These are phyloP conservation scores for Apiospora sp. DNA, from an alignment of 2,329 filamentous ascomycete genomes.

Conservation along the genomic window DNA sequence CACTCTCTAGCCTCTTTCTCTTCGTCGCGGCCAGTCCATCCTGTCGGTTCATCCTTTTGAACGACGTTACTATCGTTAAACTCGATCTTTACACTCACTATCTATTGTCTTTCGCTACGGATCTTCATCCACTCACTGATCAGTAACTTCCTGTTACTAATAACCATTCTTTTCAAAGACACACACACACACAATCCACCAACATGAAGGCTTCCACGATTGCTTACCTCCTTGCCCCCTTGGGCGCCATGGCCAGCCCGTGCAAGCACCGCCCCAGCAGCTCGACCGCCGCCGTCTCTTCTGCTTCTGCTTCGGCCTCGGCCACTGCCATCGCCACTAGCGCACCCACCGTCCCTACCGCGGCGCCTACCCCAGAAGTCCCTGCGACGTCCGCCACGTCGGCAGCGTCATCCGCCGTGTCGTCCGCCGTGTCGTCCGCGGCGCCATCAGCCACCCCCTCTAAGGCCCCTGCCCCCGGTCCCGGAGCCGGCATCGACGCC, in stretches of 20 bases:
- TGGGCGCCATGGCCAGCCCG: conserved; percentile 32
- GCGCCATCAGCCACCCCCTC: conserved; percentile 13
- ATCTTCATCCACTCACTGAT: background rate
- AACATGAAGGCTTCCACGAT: conserved; percentile 33
- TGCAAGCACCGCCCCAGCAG: conserved; percentile 25
- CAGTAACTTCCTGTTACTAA: background rate
- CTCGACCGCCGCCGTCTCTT: conserved; percentile 24
- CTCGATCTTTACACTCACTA: background rate
- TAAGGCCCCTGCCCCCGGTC: background rate
- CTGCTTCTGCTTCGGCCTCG: background rate
- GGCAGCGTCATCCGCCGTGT: conserved; percentile 2
- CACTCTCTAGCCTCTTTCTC: background rate
- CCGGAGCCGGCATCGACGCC: conserved; percentile 29
- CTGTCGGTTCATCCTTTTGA: conserved; percentile 9
- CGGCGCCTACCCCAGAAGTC: conserved; percentile 24
- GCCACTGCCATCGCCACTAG: background rate
- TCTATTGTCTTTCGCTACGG: conserved; percentile 2
- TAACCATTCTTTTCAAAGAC: background rate
- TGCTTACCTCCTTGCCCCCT: conserved; percentile 31
- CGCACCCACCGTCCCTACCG: conserved; percentile 20
- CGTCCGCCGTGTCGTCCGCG: too few species aligned
- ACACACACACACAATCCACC: background rate
- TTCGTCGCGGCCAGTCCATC: conserved; percentile 11
- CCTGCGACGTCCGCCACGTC: background rate
- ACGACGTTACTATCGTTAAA: conserved; percentile 14